Base-by-base conservation (phyloP, 2,329 filamentous ascomycete species). In the Xylariales sp. region DNA sequence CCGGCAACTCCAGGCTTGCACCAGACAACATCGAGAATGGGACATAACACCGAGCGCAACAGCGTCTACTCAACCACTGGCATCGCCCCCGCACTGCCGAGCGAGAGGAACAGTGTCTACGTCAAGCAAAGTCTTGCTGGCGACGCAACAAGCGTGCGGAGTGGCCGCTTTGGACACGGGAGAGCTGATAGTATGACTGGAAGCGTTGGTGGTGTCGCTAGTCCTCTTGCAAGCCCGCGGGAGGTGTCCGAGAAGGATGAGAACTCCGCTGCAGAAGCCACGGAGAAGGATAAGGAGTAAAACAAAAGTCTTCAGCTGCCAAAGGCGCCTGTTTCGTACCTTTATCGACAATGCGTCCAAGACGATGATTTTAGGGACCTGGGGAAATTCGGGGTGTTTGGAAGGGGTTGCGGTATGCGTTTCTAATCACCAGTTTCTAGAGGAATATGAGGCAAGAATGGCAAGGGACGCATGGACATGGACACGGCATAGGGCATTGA, bases 101-200 rank as follows among this genome's bases (percentile, higher is more conserved):
- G 84, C 44, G 90, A 95, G 55, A 76, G 90, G 36, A 91, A 85
- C 59, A 94, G 87, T 62, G 78, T 85, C 48, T 91, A 95, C 56
- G 79, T 84, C 20, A 79, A 80, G 45, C 70, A 73, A 48, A 78
- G 65, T 31, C 61, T 71, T 37, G 57, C 60, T 34, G 79, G 74
- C 4, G 88, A 95, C 51, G 86, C 78, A 1, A 80, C 82, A 8
- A 95, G 88, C 56, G 70, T 94, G 21, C 77, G 87, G 40, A 95
- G 88, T 59, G 88, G 86, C 0, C 66, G 84, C 1, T 60, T 87
- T 3, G 86, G 87, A 1, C 90, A 95, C 60, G 80, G 78, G 2
- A 76, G 88, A 47, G 84, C 87, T 37, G 88, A 95, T 59, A 95
- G 89, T 62, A 79, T 91, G 41, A 84, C 73, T 46, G 85, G 86